Percentiles rank a stretch among this genome's conserved stretches.
Evolutionary conservation across 352 stramenopile genomes (phyloP).

Genomic region (Pythium volutum): DNA sequence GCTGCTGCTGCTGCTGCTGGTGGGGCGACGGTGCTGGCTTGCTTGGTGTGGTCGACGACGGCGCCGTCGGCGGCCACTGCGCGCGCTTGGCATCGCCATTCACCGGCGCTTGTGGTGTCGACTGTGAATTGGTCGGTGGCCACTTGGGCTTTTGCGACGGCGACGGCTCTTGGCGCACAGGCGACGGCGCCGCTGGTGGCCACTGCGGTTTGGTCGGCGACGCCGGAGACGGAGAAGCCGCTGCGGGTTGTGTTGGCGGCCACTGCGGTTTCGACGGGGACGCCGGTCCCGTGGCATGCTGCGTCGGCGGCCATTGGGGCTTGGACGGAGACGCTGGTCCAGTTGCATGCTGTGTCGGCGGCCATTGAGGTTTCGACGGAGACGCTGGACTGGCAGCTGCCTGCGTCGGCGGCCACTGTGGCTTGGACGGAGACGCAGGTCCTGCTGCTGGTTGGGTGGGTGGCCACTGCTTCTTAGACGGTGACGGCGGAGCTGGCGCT

Average conservation of each 20-base stretch:
- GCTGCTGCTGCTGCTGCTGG: too few species aligned
- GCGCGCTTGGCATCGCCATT: conserved; percentile 34
- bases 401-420: conserved; percentile 28
- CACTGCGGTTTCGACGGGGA: conserved; percentile 21
- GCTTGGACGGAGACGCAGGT: conserved; percentile 26
- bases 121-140: conserved; percentile 27
- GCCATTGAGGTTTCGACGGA: conserved; percentile 40
- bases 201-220: conserved; percentile 18
- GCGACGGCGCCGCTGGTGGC: conserved; percentile 28
- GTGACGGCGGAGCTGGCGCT: background rate
- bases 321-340: conserved; percentile 22
- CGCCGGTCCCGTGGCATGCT: background rate
- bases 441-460: conserved; percentile 25
- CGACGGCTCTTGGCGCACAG: conserved; percentile 19
- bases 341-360: conserved; percentile 23
- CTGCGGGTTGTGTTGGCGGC: conserved; percentile 12
- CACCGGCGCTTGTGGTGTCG: background rate
- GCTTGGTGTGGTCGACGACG: conserved; percentile 21
- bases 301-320: conserved; percentile 29
- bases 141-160: conserved; percentile 37
- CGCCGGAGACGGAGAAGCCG: background rate
- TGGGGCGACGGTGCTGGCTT: conserved; percentile 12
- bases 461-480: conserved; percentile 41
- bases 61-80: conserved; percentile 50
- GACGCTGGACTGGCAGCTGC: conserved; percentile 3